Base-by-base conservation (phyloP, 768 basidiomycete genomes). In the Lactarius indigo region DNA sequence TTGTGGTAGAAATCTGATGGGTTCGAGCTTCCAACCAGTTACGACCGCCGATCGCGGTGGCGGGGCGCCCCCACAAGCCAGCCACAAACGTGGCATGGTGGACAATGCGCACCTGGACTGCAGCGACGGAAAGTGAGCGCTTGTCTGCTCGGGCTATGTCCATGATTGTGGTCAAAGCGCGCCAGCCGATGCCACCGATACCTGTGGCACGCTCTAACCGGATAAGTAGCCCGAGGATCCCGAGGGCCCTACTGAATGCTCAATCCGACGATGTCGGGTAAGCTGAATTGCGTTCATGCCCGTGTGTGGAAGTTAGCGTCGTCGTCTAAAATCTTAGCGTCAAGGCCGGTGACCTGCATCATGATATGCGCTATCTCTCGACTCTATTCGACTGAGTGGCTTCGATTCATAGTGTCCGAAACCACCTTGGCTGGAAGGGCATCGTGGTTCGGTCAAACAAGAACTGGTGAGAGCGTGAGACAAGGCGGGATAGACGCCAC, bases 11-110 rank as follows among this genome's bases (percentile, higher is more conserved):
- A 35, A 52, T 58, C 26, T 37, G 41, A 39, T 50, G 13, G 26
- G 13, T 6, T 47, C 47, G 33, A n/a, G n/a, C n/a, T n/a, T 44
- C 20, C 39, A 26, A 28, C 30, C 33, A 31, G 37, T 26, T 33
- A 23, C n/a, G 30, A 31, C 50, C 33, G 35, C 5, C 26, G 13
- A 57, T 28, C 30, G 28, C 30, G 28, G 55, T 56, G 55, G 55
- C 31, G 31, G 9, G 31, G 20, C 30, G 7, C 13, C 23, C 50
- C 50, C 23, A 18, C 18, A 6, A 15, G 8, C 30, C 20, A 12
- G 17, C 55, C 55, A 56, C 47, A 33, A 52, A 30, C 39, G 65
- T 62, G 65, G 56, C 55, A 10, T 23, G 56, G 28, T 30, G 35
- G 12, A 2, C 50, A 52, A 35, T 18, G 28, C 23, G 20, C 20